Base-by-base conservation (phyloP, 164 flowering plant genomes). In the Vitis rupestris region DNA sequence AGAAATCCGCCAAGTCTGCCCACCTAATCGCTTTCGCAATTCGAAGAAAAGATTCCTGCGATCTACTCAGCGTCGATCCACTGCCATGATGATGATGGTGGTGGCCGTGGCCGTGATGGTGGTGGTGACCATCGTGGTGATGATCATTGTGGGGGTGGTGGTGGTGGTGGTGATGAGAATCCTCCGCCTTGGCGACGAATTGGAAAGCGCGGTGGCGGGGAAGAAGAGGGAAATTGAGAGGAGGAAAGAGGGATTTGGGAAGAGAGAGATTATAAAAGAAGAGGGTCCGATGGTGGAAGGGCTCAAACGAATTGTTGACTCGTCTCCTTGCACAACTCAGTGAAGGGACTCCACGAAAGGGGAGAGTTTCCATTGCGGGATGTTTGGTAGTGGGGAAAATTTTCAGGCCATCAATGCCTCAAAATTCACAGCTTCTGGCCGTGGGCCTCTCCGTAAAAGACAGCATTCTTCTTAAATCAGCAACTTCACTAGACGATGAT, bases 1-100 rank as follows among this genome's bases (percentile, higher is more conserved):
- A 76, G 70, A 81, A 87, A 72, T 86, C 79, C 2, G 99, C 97
- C 72, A 90, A 64, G 31, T 85, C 78, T 3, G 73, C 63, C 99
- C 99, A 95, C 55, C 85, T 78, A 13, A 79, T 70, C 12, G 83
- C 80, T 66, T 76, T 83, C 0, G 99, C 97, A 31, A 93, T 88
- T 9, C 71, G 65, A 29, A 86, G 52, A 49, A 95, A 61, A 7
- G 79, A 82, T 65, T 77, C 77, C 86, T 90, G 99, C 12, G 82
- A 60, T 44, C 72, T 74, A 37, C 49, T 90, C 63, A 84, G 80
- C 80, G 79, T 63, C 66, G 19, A 53, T 1, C 50, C 74, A 51
- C 62, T 77, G 3, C 65, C 79, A 0, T 77, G 71, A 14, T 73
- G 72, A 3, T 75, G 74, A 66, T 80, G 76, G 19, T 82, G 76